Base-by-base conservation (phyloP, 2,329 filamentous ascomycete species). In the Fusarium lateritium region DNA sequence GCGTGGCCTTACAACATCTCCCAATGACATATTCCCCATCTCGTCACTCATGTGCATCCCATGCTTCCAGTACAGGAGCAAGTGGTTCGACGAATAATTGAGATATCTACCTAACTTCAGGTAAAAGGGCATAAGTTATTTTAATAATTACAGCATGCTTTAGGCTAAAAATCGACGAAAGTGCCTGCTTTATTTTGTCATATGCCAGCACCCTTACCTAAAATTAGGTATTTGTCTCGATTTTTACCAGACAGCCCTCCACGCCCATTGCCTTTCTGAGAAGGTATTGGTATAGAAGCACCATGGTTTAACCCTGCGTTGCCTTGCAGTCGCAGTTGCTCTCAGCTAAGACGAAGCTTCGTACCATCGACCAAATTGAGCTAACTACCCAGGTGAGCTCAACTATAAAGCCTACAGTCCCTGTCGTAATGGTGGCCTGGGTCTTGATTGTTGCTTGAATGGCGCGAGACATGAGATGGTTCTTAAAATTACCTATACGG, bases 391-490 rank as follows among this genome's bases (percentile, higher is more conserved):
- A 74, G 42, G 52, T 61, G 68, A 72, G 54, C 43, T 58, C 58
- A 69, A 74, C 73, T 80, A 80, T 80, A 80, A 81, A 82, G 75
- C 69, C 77, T 79, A 79, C 74, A 77, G 73, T 76, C 77, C 76
- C 76, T 78, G 77, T 77, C 76, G 75, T 73, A 54, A 59, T 71
- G 57, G 67, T 52, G 51, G 51, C 51, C 58, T 76, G 77, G 36
- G 61, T 70, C 77, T 76, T 73, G 72, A 77, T 73, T 67, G 36
- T 69, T 73, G 73, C 62, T 78, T 72, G 71, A 72, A 81, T 81
- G 81, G 80, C 79, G 81, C 79, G 78, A 82, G 79, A 79, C 77
- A 78, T 72, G 77, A 79, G 79, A 76, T 77, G 72, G 77, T 75
- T 73, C 73, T 80, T 76, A 74, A 76, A 73, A 76, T 77, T 76